Conservation (phyloP, 495 filamentous ascomycete genomes). For the Penicillium chermesinum region DNA sequence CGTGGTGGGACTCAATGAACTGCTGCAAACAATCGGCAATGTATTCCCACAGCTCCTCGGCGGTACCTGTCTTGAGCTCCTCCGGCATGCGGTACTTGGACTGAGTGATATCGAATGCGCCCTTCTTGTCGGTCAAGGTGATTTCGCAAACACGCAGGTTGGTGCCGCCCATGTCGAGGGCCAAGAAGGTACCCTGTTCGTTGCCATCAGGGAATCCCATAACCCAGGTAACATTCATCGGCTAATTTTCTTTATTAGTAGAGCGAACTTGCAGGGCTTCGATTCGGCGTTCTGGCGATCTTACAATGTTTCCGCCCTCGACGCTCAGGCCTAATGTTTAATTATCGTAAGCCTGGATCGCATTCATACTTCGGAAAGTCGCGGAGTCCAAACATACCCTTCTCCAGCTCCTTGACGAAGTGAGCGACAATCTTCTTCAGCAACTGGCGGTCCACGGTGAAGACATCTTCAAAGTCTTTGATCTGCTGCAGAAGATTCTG, state of each 20-base stretch:
- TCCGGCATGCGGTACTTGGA: slow-evolving; percentile 98
- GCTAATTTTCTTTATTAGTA: slow-evolving; percentile 55
- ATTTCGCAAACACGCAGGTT: slow-evolving; percentile 98
- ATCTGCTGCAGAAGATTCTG: slow-evolving; percentile 82
- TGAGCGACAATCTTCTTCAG: slow-evolving; percentile 85
- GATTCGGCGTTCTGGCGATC: slow-evolving; percentile 25
- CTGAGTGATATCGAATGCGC: slow-evolving; percentile 97
- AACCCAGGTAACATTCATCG: slow-evolving; percentile 99
- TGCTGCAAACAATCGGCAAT: slow-evolving; percentile 96
- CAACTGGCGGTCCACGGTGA: slow-evolving; percentile 71
- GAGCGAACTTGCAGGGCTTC: too few relatives aligned
- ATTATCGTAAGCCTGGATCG: slow-evolving; percentile 1
- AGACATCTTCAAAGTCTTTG: slow-evolving; percentile 76
- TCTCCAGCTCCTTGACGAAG: slow-evolving; percentile 82
- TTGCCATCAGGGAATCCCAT: slow-evolving; percentile 87
- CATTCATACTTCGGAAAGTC: not conserved
- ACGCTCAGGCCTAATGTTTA: slow-evolving; percentile 61
- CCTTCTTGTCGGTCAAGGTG: slow-evolving; percentile 80
- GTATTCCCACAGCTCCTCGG: slow-evolving; percentile 95
- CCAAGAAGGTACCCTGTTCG: slow-evolving; percentile 86
- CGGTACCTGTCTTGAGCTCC: slow-evolving; percentile 84
- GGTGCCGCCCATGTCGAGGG: slow-evolving; percentile 97
- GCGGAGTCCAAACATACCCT: slow-evolving; percentile 51
- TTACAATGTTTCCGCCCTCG: slow-evolving; percentile 88
- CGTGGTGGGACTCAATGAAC: slow-evolving; percentile 90